Conservation (phyloP, 2,329 filamentous ascomycete genomes). For the Trichoderma sp. region DNA sequence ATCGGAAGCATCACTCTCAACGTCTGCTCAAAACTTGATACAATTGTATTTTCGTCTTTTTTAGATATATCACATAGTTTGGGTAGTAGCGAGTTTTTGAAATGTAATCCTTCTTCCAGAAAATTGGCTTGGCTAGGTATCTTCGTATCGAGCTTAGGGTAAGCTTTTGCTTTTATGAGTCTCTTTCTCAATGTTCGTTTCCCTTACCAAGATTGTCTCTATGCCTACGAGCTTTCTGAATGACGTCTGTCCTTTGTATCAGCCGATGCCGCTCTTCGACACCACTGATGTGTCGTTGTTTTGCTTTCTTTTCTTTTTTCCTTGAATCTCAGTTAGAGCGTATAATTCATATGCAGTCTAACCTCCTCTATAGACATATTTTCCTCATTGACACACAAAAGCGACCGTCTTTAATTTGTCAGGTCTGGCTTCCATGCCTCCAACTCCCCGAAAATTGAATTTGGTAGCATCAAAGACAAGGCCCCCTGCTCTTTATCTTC, state of each 20-base stretch:
- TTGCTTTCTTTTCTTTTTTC: background rate
- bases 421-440: background rate
- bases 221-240: background rate
- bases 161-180: background rate
- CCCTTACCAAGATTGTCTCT: background rate
- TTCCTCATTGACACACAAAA: background rate
- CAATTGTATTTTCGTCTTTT: background rate
- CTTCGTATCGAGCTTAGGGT: background rate
- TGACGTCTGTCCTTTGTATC: background rate
- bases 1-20: background rate
- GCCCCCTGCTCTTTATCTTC: background rate
- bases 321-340: background rate
- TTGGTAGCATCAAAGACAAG: background rate
- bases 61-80: background rate
- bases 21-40: background rate
- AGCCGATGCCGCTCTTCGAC: background rate
- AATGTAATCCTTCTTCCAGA: background rate
- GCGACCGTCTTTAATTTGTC: background rate
- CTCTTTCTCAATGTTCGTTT: background rate
- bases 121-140: background rate
- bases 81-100: background rate
- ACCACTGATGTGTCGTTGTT: background rate
- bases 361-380: background rate
- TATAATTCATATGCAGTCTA: background rate
- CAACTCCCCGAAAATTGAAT: background rate